phyloP scores from a whole-genome alignment of 73 alveolate genomes.

The Durusdinium trenchii region DNA sequence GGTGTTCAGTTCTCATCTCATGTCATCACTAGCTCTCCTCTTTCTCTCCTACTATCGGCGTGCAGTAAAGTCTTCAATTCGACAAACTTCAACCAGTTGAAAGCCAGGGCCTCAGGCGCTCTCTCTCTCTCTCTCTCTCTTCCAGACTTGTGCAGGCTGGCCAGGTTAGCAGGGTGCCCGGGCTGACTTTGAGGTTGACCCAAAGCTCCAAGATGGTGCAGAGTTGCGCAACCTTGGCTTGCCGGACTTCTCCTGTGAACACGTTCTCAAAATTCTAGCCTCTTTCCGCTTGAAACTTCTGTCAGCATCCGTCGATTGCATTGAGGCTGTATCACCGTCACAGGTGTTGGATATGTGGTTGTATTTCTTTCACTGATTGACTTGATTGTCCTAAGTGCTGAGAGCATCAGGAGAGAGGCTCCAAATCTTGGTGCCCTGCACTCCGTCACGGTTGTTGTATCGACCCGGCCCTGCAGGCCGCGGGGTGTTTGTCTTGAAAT shows the following conservation, averaged over 20 bases:
- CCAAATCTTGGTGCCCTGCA: constrained; percentile 27
- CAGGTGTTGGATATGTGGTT: no score
- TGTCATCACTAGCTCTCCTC: no score
- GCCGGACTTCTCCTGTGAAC: background rate
- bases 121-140: no score
- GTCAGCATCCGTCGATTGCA: background rate
- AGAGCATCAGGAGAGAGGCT: background rate
- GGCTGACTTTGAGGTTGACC: constrained; percentile 69
- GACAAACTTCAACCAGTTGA: no score
- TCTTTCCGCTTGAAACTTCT: background rate
- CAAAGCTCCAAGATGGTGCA: constrained; percentile 92
- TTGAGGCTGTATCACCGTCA: no score
- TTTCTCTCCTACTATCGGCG: no score
- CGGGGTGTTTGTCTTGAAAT: background rate
- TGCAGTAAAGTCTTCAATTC: no score
- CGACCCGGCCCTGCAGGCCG: constrained; percentile 73
- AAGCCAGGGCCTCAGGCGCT: no score
- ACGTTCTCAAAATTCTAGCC: background rate
- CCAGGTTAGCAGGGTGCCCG: background rate
- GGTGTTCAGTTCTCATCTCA: no score
- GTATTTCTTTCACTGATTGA: background rate
- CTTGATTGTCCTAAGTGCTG: background rate
- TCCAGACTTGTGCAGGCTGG: no score
- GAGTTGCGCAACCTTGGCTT: constrained; percentile 66
- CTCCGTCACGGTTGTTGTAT: constrained; percentile 77